Conservation (phyloP, 2,329 filamentous ascomycete genomes). For the Colletotrichum simmondsii region DNA sequence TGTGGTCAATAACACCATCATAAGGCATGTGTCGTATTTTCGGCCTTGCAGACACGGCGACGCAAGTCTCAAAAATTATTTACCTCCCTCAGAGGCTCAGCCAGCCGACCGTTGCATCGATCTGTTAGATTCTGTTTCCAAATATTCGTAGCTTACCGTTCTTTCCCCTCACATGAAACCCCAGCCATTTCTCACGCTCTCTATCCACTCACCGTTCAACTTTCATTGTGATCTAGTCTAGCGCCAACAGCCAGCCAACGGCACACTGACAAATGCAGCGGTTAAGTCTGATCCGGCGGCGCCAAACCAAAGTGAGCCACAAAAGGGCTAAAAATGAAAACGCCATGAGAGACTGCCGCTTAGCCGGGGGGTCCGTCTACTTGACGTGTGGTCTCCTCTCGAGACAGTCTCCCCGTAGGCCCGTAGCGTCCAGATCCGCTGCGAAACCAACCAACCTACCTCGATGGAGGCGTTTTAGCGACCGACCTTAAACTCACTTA, state of each 20-base stretch:
- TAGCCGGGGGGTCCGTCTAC: conserved; percentile 16
- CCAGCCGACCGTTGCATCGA: background rate
- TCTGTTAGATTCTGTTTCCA: background rate
- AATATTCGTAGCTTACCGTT: background rate
- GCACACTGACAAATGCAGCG: background rate
- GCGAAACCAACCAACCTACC: background rate
- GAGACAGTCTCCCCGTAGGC: conserved; percentile 2
- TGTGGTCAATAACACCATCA: background rate
- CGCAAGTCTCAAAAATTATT: background rate
- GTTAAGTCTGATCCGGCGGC: conserved; percentile 3
- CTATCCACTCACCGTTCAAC: background rate
- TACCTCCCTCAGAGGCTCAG: background rate
- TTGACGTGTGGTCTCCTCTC: conserved; percentile 23
- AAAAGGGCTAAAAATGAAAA: conserved; percentile 1
- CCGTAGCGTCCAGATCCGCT: conserved; percentile 1
- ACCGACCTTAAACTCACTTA: conserved; percentile 1
- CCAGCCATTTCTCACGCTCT: background rate
- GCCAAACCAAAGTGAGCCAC: conserved; percentile 2
- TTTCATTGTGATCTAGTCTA: background rate
- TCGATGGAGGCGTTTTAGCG: background rate
- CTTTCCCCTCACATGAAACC: background rate
- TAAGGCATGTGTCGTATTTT: background rate
- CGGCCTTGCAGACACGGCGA: background rate
- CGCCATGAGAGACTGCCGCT: conserved; percentile 13
- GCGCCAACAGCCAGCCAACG: background rate